Evolutionary conservation across 2,329 filamentous ascomycete genomes (phyloP).

Genomic region (Pseudodiploospora longispora): DNA sequence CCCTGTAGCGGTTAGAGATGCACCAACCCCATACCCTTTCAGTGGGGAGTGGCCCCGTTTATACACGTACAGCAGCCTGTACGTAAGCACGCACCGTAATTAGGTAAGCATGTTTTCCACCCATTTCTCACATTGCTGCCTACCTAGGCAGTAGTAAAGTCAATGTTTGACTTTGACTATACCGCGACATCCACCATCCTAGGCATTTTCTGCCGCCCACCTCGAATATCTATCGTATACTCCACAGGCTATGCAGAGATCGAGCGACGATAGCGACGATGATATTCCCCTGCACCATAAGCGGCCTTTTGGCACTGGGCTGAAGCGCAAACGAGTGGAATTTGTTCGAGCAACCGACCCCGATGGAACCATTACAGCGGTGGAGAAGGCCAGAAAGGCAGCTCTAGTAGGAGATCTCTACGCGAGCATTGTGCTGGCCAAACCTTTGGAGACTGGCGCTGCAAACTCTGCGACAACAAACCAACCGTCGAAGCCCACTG

Average conservation of each 20-base stretch:
- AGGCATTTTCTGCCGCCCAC: background rate
- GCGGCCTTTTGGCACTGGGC: slow-evolving; percentile 47
- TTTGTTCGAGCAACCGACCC: slow-evolving; percentile 48
- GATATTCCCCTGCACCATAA: slow-evolving; percentile 46
- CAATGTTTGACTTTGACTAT: too few species aligned
- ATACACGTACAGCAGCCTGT: too few species aligned
- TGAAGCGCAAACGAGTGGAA: slow-evolving; percentile 45
- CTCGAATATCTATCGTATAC: background rate
- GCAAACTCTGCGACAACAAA: slow-evolving; percentile 13
- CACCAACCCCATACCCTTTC: too few species aligned
- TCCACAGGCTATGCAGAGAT: slow-evolving; percentile 17
- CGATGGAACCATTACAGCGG: slow-evolving; percentile 19
- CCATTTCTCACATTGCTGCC: too few species aligned
- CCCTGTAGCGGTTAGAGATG: too few species aligned
- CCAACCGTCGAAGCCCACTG: background rate
- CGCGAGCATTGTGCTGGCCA: slow-evolving; percentile 56
- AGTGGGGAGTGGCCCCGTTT: too few species aligned
- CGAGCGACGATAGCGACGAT: slow-evolving; percentile 23
- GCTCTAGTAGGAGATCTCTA: slow-evolving; percentile 50
- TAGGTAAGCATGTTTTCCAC: too few species aligned
- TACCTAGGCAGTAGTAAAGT: too few species aligned
- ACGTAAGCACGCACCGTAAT: too few species aligned
- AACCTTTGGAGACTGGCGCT: slow-evolving; percentile 13
- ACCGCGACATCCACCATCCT: too few species aligned
- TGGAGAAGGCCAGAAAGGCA: slow-evolving; percentile 16